Conservation (phyloP, 306 rosid species). For the Abrus pulchellus region DNA sequence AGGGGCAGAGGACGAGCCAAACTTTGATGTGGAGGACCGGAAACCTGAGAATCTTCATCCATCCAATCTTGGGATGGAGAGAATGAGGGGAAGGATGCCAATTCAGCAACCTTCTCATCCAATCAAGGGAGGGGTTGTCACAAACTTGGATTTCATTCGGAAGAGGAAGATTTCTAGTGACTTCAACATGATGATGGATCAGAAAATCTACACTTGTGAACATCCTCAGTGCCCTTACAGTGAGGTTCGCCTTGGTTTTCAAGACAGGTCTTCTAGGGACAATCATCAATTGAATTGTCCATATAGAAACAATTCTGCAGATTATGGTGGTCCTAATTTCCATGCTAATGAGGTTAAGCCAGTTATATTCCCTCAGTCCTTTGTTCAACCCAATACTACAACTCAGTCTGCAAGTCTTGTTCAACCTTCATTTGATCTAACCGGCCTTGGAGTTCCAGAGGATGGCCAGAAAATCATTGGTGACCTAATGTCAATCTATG, state of each 20-base stretch:
- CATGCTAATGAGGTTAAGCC: constrained; percentile 69
- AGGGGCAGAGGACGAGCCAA: constrained; percentile 67
- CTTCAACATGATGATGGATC: constrained; percentile 59
- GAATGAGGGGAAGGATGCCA: constrained; percentile 57
- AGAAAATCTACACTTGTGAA: constrained; percentile 66
- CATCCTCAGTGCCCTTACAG: constrained; percentile 69
- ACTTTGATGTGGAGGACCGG: constrained; percentile 67
- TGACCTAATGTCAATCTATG: constrained; percentile 68
- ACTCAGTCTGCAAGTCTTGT: constrained; percentile 53
- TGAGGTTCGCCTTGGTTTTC: constrained; percentile 61
- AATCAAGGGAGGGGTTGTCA: constrained; percentile 63
- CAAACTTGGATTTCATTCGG: constrained; percentile 66
- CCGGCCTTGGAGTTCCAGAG: constrained; percentile 69
- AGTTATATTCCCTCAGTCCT: constrained; percentile 58
- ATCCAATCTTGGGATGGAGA: constrained; percentile 64
- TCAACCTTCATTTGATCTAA: constrained; percentile 58
- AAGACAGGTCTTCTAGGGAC: constrained; percentile 72
- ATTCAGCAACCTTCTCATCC: constrained; percentile 57
- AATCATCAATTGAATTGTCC: constrained; percentile 69
- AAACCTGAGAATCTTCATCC: constrained; percentile 63
- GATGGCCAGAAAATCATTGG: constrained; percentile 67
- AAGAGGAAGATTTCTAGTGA: constrained; percentile 71
- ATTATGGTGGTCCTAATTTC: constrained; percentile 53
- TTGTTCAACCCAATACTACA: constrained; percentile 56
- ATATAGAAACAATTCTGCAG: constrained; percentile 43